Conservation (phyloP, 2,329 filamentous ascomycete genomes). For the Fusarium piperis region DNA sequence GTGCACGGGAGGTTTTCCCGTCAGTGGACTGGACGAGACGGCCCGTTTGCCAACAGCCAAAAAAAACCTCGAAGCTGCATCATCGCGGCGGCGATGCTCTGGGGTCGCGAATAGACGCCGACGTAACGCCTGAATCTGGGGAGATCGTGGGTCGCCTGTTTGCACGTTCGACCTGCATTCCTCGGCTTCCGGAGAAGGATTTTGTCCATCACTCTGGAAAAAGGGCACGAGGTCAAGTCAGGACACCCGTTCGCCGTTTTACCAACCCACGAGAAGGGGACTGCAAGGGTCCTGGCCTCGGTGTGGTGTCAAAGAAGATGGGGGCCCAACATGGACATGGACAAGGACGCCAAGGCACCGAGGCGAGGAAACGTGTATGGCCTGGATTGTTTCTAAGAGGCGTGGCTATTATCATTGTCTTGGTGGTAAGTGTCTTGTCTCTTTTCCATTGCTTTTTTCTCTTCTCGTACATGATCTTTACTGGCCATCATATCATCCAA, state of each 20-base stretch:
- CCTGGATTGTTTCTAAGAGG: conserved; percentile 15
- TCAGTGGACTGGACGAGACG: conserved; percentile 23
- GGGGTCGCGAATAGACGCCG: background rate
- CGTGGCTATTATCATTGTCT: conserved; percentile 26
- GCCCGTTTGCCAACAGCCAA: conserved; percentile 23
- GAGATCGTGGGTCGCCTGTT: background rate
- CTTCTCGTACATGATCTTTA: conserved; percentile 6
- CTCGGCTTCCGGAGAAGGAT: background rate
- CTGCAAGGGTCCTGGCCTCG: conserved; percentile 7
- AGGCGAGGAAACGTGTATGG: conserved; percentile 21
- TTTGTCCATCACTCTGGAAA: background rate
- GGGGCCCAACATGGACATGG: conserved; percentile 17
- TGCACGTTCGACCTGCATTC: background rate
- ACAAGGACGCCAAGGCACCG: conserved; percentile 14
- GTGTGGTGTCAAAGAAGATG: conserved; percentile 21
- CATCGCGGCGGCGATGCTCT: background rate
- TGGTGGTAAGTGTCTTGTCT: conserved; percentile 35
- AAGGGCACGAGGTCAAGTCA: conserved; percentile 21
- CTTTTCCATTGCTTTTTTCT: conserved; percentile 6
- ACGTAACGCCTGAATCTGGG: conserved; percentile 1
- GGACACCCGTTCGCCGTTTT: conserved; percentile 3
- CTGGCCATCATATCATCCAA: conserved; percentile 26
- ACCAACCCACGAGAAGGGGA: background rate
- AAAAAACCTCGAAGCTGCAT: background rate
- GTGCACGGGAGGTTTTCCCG: conserved; percentile 10